A percentile compares a stretch with the other conserved stretches of the same genome.
These are phyloP conservation scores for Scenedesmus sp. DNA, from an alignment of 163 green algal species.

Conservation along the genomic window DNA sequence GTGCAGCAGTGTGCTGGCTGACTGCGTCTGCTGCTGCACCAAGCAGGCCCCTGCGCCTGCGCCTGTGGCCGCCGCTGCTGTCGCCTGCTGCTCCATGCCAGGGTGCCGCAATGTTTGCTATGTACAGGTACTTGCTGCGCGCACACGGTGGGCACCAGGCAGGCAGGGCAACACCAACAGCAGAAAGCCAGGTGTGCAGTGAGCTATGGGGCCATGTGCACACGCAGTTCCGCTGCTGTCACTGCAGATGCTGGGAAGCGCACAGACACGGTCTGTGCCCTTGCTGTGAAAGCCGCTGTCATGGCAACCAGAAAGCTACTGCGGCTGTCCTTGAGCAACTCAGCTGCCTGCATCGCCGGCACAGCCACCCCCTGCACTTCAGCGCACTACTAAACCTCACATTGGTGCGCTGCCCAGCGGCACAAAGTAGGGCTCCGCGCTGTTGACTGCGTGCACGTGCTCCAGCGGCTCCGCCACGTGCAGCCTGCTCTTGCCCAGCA, in stretches of 20 bases:
- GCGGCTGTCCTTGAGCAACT: too few species aligned
- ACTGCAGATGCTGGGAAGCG: neutral
- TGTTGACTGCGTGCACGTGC: constrained; percentile 32
- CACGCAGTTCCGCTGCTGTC: neutral
- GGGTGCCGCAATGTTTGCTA: constrained; percentile 13
- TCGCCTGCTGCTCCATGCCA: constrained; percentile 36
- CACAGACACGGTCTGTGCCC: too few species aligned
- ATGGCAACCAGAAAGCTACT: too few species aligned
- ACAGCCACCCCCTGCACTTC: too few species aligned
- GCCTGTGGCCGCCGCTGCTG: neutral
- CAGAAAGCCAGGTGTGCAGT: neutral
- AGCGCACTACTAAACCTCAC: neutral
- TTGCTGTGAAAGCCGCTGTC: too few species aligned
- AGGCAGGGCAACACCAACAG: neutral
- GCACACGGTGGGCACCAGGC: neutral
- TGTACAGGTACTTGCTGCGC: constrained; percentile 30
- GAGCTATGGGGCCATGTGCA: too few species aligned
- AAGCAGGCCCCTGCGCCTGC: neutral
- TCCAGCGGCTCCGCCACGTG: constrained; percentile 50
- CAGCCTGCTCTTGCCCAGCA: constrained; percentile 32
- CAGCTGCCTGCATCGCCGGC: too few species aligned
- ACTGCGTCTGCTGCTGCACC: neutral
- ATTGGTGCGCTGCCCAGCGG: constrained; percentile 3
- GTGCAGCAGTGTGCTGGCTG: neutral
- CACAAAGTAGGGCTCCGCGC: constrained; percentile 39